Evolutionary conservation across 345 rosid species (phyloP).

Genomic region (Erucastrum elatum): DNA sequence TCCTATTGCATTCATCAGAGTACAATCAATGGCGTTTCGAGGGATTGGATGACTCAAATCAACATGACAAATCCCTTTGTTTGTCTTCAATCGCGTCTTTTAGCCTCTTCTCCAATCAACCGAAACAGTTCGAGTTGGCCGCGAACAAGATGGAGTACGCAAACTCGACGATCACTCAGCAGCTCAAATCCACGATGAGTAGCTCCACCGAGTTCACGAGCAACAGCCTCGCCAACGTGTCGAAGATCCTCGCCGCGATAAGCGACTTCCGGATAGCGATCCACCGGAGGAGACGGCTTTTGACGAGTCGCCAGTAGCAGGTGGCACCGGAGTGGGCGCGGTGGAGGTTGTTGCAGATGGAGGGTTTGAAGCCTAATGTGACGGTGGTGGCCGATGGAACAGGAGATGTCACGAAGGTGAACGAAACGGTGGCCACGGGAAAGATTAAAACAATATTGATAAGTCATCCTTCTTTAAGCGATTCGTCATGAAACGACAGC

Average conservation of each 20-base stretch:
- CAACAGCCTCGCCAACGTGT: slow-evolving; percentile 74
- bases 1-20: no score
- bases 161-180: no score
- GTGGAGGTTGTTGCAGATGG: slow-evolving; percentile 62
- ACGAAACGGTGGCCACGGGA: slow-evolving; percentile 63
- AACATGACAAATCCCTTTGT: no score
- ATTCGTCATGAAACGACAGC: neutral
- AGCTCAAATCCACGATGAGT: no score
- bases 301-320: neutral
- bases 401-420: slow-evolving; percentile 52
- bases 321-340: slow-evolving; percentile 62
- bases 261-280: slow-evolving; percentile 53
- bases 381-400: slow-evolving; percentile 70
- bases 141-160: no score
- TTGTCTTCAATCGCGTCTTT: no score
- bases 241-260: slow-evolving; percentile 54
- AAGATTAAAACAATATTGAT: slow-evolving; percentile 40
- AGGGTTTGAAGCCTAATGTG: neutral
- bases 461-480: no score
- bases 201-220: slow-evolving; percentile 38
- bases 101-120: no score
- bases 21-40: no score
- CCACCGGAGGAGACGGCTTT: slow-evolving; percentile 51
- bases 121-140: no score
- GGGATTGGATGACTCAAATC: no score